These are phyloP conservation scores for Talaromyces amestolkiae DNA, from an alignment of 2,329 filamentous ascomycete species.

Conservation along the genomic window DNA sequence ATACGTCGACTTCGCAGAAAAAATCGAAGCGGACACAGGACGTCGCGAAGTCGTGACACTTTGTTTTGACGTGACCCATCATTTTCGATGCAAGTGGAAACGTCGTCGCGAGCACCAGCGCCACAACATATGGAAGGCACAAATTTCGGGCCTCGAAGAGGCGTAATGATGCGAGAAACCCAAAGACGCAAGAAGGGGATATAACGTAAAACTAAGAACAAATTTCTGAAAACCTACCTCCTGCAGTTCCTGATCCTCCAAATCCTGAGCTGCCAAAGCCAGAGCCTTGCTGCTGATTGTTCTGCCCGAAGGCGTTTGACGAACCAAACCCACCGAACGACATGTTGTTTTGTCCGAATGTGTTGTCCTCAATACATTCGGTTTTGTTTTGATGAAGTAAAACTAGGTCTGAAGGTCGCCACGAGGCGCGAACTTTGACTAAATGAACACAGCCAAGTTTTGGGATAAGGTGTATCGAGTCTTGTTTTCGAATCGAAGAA, in stretches of 20 bases:
- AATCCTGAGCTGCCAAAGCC: conserved; percentile 40
- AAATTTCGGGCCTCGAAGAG: not conserved
- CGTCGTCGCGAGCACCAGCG: conserved; percentile 30
- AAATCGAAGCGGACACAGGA: conserved; percentile 30
- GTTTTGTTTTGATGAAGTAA: not conserved
- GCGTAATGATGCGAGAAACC: conserved; percentile 1
- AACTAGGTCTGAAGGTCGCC: not conserved
- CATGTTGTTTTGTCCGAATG: conserved; percentile 33
- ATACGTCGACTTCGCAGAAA: conserved; percentile 32
- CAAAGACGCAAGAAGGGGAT: not conserved
- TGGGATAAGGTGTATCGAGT: not conserved
- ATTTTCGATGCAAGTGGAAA: conserved; percentile 4
- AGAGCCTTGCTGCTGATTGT: conserved; percentile 49
- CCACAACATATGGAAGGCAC: conserved; percentile 19
- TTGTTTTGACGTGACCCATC: not conserved
- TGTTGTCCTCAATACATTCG: conserved; percentile 32
- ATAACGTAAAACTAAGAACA: not conserved
- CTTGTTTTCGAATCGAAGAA: not conserved
- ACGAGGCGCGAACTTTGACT: not conserved
- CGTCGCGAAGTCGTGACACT: conserved; percentile 12
- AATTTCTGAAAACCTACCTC: conserved; percentile 34
- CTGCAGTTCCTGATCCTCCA: conserved; percentile 31
- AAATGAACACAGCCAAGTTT: not conserved
- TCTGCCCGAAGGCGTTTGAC: conserved; percentile 58
- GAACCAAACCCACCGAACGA: conserved; percentile 44